Conservation (phyloP, 805 yeast species). For the Torulaspora microellipsoides region DNA sequence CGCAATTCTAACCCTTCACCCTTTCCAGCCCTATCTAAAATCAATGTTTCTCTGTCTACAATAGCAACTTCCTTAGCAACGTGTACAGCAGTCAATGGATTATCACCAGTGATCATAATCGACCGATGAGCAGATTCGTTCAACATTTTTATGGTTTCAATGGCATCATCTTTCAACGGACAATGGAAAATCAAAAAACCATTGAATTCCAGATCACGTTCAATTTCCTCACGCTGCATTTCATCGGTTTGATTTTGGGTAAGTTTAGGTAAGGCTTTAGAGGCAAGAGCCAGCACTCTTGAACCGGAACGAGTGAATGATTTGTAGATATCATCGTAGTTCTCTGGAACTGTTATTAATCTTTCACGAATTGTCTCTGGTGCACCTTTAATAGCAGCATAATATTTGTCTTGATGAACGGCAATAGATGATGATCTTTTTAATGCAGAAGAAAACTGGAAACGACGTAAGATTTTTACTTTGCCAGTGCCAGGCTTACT, state of each 20-base stretch:
- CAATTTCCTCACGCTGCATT: slow-evolving; percentile 71
- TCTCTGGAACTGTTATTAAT: slow-evolving; percentile 63
- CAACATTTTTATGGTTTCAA: slow-evolving; percentile 84
- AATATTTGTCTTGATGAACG: slow-evolving; percentile 47
- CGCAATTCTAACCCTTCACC: slow-evolving; percentile 70
- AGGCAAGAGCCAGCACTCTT: slow-evolving; percentile 93
- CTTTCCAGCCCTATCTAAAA: slow-evolving; percentile 79
- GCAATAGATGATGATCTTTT: slow-evolving; percentile 92
- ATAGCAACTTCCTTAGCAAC: slow-evolving; percentile 93
- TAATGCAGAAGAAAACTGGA: slow-evolving; percentile 93
- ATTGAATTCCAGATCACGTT: slow-evolving; percentile 68
- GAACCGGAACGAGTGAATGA: slow-evolving; percentile 93
- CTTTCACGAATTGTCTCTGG: slow-evolving; percentile 90
- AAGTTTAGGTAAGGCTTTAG: slow-evolving; percentile 60
- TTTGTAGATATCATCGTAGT: slow-evolving; percentile 81
- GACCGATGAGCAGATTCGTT: slow-evolving; percentile 94
- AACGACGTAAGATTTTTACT: slow-evolving; percentile 79
- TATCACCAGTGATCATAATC: slow-evolving; percentile 98
- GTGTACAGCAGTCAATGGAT: slow-evolving; percentile 96
- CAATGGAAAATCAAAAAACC: slow-evolving; percentile 97
- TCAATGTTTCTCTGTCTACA: slow-evolving; percentile 75
- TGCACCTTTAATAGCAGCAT: slow-evolving; percentile 94
- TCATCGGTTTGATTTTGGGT: slow-evolving; percentile 49
- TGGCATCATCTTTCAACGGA: slow-evolving; percentile 91
- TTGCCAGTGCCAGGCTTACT: slow-evolving; percentile 44